A percentile compares a stretch with the other conserved stretches of the same genome.
Conservation (phyloP, 2,329 filamentous ascomycete genomes). For the Trichothecium sympodiale region DNA sequence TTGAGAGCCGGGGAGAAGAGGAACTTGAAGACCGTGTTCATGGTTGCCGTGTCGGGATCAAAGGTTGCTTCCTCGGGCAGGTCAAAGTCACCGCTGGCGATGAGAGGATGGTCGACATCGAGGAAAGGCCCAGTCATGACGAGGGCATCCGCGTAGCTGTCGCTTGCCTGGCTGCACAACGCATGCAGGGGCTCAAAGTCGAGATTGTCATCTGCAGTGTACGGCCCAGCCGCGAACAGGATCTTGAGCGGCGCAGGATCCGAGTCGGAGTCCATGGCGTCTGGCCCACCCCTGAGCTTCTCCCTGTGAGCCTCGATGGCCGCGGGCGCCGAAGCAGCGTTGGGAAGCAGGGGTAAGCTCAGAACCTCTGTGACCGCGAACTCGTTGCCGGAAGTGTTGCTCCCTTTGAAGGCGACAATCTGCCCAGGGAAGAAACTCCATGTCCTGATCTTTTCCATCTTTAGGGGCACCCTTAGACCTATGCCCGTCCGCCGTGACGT, state of each 20-base stretch:
- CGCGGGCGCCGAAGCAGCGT: constrained; percentile 57
- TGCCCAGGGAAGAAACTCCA: constrained; percentile 93
- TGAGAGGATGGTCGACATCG: constrained; percentile 79
- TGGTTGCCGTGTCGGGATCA: constrained; percentile 68
- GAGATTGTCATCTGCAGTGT: constrained; percentile 84
- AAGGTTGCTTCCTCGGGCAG: constrained; percentile 55
- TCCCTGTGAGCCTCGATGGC: constrained; percentile 59
- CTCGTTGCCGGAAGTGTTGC: constrained; percentile 74
- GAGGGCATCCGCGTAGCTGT: constrained; percentile 65
- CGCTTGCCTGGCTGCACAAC: constrained; percentile 66
- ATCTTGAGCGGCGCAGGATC: constrained; percentile 59
- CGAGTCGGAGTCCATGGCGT: constrained; percentile 44
- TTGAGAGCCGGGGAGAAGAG: constrained; percentile 66
- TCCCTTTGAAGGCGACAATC: constrained; percentile 77
- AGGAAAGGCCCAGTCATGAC: constrained; percentile 81
- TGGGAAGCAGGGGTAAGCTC: constrained; percentile 60
- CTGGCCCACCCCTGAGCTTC: constrained; percentile 53
- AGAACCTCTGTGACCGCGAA: constrained; percentile 74
- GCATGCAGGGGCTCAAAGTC: constrained; percentile 80
- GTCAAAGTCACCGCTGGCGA: constrained; percentile 72
- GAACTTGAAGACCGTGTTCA: constrained; percentile 73
- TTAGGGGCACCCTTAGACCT: constrained; percentile 70
- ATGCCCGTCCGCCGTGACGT: constrained; percentile 75
- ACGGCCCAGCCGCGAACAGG: constrained; percentile 74
- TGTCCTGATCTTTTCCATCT: constrained; percentile 53